phyloP scores from a whole-genome alignment of 257 asterid species.

The Datura wrightii region DNA sequence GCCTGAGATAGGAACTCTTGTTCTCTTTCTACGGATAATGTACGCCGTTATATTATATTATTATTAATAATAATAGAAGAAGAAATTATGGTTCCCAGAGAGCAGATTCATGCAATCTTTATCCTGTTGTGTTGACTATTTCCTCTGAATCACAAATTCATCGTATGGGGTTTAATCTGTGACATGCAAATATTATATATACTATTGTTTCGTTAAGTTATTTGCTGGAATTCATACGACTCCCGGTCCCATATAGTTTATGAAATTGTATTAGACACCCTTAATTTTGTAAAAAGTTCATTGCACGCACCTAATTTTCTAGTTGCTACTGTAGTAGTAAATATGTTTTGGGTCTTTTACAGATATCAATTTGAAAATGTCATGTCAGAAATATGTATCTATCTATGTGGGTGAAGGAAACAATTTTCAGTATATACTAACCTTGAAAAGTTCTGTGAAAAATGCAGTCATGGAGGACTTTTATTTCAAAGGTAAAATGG shows the following conservation, averaged over 20 bases:
- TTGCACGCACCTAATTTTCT: neutral
- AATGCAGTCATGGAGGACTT: too few species aligned
- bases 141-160: slow-evolving; percentile 2
- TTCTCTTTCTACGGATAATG: neutral
- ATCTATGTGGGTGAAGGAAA: neutral
- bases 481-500: neutral
- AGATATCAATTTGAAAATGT: neutral
- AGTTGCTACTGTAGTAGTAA: neutral
- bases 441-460: neutral
- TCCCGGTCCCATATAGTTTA: neutral
- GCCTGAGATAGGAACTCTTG: neutral
- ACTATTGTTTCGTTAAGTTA: neutral
- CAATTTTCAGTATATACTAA: too few species aligned
- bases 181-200: slow-evolving; percentile 16
- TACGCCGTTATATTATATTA: neutral
- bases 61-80: neutral
- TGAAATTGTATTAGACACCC: neutral
- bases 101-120: slow-evolving; percentile 8
- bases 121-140: slow-evolving; percentile 23
- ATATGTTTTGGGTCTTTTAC: neutral
- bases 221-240: neutral
- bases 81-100: neutral
- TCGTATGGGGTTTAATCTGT: neutral
- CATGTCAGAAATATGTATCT: neutral
- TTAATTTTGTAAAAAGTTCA: neutral